Base-by-base conservation (phyloP, 345 rosid genomes). In the Gossypioides kirkii region DNA sequence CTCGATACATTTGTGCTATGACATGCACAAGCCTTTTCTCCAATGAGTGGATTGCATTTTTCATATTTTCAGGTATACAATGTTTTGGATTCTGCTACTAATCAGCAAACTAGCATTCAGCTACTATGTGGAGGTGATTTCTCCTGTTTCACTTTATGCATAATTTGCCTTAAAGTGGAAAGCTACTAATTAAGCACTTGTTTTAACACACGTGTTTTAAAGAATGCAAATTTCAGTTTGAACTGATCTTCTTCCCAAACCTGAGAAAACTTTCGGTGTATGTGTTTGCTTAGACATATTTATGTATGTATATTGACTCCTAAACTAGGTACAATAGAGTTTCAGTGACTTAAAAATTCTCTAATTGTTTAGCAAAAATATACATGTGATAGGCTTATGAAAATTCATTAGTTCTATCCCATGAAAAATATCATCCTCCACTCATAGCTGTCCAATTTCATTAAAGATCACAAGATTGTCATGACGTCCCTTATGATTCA, bases 91-190 rank as follows among this genome's bases (percentile, higher is more conserved):
- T 87, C 56, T 93, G 89, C 81, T 95, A 66, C 84, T 95, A 68
- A 87, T 93, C 43, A 79, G 96, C 94, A 95, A 95, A 87, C 87
- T 95, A 65, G 96, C 96, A 52, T 92, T 95, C 86, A 95, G 99
- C 91, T 95, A 90, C 82, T 95, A 91, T 78, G 93, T 95, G 80
- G 98, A 95, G 99, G 98, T 92, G 76, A 73, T 53, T 74, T 77
- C 61, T 69, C 54, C 61, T 8, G 13, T 23, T 64, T 63, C 53
- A 23, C 18, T 62, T 80, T 52, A 28, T 61, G 28, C 49, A 36
- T 69, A 69, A 61, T 22, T 69, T 76, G 52, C 32, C 59, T 78
- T 60, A 58, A 55, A 70, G 69, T 38, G 5, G 50, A 49, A 56
- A 14, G 13, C 14, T 14, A 47, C 12, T 71, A 45, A 26, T 22